Percentiles rank a stretch among this genome's conserved stretches.
Evolutionary conservation across 345 rosid genomes (phyloP).

Genomic region (Angophora floribunda): DNA sequence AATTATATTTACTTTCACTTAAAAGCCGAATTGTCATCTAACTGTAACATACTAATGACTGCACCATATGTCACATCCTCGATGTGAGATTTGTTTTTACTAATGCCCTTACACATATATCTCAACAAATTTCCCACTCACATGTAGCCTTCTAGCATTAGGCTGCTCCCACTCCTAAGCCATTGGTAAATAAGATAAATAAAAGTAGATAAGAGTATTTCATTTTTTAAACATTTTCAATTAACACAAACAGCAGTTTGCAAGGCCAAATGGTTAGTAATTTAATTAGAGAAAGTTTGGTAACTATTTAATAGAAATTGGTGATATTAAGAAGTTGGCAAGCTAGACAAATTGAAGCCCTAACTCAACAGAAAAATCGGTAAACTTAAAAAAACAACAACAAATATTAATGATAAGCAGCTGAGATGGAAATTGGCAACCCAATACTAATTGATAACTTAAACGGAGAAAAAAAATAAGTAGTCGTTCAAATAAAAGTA

Average conservation of each 20-base stretch:
- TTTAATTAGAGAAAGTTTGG: not conserved
- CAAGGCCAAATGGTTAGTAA: not conserved
- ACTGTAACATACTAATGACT: too few relatives aligned
- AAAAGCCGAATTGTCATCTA: too few relatives aligned
- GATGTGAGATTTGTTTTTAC: too few relatives aligned
- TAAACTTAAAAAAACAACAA: not conserved
- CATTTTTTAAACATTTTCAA: not conserved
- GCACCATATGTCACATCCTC: too few relatives aligned
- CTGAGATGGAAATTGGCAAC: not conserved
- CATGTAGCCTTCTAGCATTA: not conserved
- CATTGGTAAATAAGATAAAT: too few relatives aligned
- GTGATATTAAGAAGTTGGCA: not conserved
- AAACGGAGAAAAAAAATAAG: not conserved
- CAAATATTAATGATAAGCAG: not conserved
- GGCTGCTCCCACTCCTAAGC: not conserved
- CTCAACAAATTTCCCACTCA: too few relatives aligned
- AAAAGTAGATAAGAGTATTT: not conserved
- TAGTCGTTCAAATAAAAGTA: not conserved
- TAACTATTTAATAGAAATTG: not conserved
- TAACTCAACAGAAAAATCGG: not conserved
- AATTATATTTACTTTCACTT: too few relatives aligned
- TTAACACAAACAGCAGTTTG: not conserved
- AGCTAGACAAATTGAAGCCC: not conserved
- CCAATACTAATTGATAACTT: not conserved
- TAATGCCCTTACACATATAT: too few relatives aligned